Evolutionary conservation across 1,284 basidiomycete species (phyloP).

Genomic region (Inonotus obliquus): DNA sequence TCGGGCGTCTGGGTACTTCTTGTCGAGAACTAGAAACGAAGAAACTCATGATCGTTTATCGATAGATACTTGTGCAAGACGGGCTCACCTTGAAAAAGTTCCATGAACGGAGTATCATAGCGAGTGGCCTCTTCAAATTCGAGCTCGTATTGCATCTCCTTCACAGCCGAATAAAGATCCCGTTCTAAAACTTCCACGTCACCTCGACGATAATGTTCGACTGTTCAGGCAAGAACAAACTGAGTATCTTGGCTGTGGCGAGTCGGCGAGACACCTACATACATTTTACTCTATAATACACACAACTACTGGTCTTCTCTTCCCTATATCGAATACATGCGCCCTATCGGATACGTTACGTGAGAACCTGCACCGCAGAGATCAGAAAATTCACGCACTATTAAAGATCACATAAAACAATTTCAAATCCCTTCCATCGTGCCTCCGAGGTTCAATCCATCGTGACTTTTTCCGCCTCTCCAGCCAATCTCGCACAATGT

Average conservation of each 20-base stretch:
- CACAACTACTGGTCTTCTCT: not conserved
- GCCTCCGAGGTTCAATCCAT: not conserved
- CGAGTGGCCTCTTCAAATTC: not conserved
- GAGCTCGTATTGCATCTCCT: conserved; percentile 1
- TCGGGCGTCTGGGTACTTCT: not conserved
- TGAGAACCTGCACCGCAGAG: not conserved
- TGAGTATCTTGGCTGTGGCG: not conserved
- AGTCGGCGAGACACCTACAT: not conserved
- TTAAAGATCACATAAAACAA: not conserved
- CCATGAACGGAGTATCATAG: not conserved
- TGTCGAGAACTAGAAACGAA: not conserved
- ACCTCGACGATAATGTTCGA: not conserved
- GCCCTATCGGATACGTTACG: not conserved
- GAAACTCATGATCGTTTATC: not conserved
- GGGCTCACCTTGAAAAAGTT: not conserved
- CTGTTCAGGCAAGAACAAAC: not conserved
- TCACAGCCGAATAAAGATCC: not conserved
- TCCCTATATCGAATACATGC: not conserved
- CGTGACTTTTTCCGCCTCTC: not conserved
- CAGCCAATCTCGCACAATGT: not conserved
- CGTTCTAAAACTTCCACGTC: not conserved
- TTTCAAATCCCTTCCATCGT: not conserved
- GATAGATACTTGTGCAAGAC: not conserved
- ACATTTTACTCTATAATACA: conserved; percentile 4
- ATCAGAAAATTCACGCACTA: not conserved